Conservation (phyloP, 495 filamentous ascomycete species). For the Annulohypoxylon stygium region DNA sequence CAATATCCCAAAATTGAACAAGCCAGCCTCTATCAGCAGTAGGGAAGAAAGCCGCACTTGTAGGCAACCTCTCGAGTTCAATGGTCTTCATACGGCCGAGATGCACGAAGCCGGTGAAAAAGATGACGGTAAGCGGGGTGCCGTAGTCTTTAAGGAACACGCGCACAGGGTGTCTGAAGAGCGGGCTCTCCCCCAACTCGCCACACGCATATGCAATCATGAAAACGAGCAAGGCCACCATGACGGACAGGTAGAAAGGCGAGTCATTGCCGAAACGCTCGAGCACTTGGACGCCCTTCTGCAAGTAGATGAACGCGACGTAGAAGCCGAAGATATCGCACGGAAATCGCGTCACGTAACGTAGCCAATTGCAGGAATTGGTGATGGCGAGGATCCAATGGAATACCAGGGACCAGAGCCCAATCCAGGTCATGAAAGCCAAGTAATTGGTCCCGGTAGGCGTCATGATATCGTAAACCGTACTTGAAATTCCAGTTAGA, state of each 20-base stretch:
- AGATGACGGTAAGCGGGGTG: constrained; percentile 83
- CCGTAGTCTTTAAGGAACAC: constrained; percentile 89
- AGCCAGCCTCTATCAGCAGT: constrained; percentile 85
- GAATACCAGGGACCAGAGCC: constrained; percentile 85
- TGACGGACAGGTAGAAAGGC: constrained; percentile 80
- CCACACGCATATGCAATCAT: constrained; percentile 78
- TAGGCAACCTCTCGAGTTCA: constrained; percentile 74
- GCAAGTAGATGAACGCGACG: constrained; percentile 87
- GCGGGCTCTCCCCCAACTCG: constrained; percentile 73
- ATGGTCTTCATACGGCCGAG: constrained; percentile 81
- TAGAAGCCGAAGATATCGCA: constrained; percentile 93
- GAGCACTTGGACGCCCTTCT: constrained; percentile 86
- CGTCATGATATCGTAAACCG: constrained; percentile 83
- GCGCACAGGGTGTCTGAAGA: constrained; percentile 78
- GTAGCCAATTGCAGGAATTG: constrained; percentile 83
- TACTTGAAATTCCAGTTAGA: constrained; percentile 57
- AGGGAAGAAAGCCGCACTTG: constrained; percentile 83
- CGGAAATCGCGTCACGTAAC: constrained; percentile 85
- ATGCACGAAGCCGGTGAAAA: constrained; percentile 90
- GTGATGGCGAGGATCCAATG: constrained; percentile 84
- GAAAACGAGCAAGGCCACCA: constrained; percentile 78
- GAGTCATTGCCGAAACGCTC: constrained; percentile 66
- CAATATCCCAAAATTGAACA: constrained; percentile 88
- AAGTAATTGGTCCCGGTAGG: constrained; percentile 78
- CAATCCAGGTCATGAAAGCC: constrained; percentile 88